Evolutionary conservation across 768 basidiomycete species (phyloP).

Genomic region (Cantharellus anzutake): DNA sequence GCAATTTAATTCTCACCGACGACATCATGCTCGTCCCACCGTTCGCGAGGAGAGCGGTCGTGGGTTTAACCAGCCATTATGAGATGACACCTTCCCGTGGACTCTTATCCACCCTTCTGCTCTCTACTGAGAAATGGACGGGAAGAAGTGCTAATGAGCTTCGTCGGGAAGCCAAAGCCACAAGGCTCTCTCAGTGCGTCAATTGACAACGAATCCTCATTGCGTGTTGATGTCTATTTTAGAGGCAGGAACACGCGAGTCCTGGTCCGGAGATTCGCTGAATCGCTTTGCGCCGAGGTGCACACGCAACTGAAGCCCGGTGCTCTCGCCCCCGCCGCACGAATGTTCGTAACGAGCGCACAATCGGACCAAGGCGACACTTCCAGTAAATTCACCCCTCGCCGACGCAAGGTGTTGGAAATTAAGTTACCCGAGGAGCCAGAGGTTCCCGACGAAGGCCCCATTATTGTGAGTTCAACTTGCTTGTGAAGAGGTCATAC

Average conservation of each 20-base stretch:
- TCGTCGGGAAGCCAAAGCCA: conserved; percentile 32
- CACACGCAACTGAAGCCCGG: too few species aligned
- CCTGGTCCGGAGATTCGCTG: too few species aligned
- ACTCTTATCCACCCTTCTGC: conserved; percentile 36
- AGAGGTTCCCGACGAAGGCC: conserved; percentile 12
- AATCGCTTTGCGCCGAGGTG: too few species aligned
- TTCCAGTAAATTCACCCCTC: conserved; percentile 1
- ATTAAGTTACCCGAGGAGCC: conserved; percentile 5
- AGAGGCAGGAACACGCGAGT: background rate
- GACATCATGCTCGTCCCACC: too few species aligned
- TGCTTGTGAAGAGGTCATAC: background rate
- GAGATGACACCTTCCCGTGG: conserved; percentile 7
- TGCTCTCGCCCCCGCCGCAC: background rate
- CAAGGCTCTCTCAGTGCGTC: conserved; percentile 35
- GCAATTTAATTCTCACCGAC: too few species aligned
- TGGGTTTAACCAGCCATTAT: too few species aligned
- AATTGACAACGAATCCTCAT: background rate
- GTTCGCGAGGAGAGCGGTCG: too few species aligned
- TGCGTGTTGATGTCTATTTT: conserved; percentile 2
- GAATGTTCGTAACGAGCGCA: background rate
- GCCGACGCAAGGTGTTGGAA: conserved; percentile 3
- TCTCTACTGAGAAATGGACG: conserved; percentile 31
- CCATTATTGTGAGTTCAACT: conserved; percentile 5
- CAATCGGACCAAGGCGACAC: background rate
- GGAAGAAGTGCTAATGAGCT: conserved; percentile 30